phyloP scores from a whole-genome alignment of 2,329 filamentous ascomycete species.

The Nigrograna mackinnonii region DNA sequence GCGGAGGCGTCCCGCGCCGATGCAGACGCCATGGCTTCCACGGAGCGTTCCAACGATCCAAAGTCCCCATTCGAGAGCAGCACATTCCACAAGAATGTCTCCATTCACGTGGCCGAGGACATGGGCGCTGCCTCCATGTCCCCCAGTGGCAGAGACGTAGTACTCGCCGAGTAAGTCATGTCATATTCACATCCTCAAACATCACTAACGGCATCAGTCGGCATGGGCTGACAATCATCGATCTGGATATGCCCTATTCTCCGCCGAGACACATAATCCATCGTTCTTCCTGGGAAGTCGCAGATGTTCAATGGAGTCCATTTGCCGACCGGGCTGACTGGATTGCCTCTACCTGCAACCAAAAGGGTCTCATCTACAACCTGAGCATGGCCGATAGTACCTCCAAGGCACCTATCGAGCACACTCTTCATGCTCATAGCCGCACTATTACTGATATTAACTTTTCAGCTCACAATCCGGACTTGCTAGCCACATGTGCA shows the following conservation, averaged over 20 bases:
- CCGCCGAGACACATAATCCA: conserved; percentile 84
- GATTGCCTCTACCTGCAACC: conserved; percentile 93
- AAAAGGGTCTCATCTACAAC: conserved; percentile 94
- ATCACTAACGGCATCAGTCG: conserved; percentile 54
- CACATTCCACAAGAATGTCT: conserved; percentile 83
- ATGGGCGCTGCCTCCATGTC: conserved; percentile 94
- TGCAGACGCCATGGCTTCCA: conserved; percentile 1
- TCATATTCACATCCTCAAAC: conserved; percentile 1
- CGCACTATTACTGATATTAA: conserved; percentile 96
- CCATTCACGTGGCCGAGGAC: conserved; percentile 70
- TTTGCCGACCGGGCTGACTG: conserved; percentile 89
- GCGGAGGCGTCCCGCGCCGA: too few species aligned
- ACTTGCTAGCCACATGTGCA: conserved; percentile 85
- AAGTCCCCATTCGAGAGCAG: conserved; percentile 76
- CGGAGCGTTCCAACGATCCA: conserved; percentile 16
- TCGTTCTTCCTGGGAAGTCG: conserved; percentile 89
- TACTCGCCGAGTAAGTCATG: conserved; percentile 70
- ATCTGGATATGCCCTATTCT: conserved; percentile 86
- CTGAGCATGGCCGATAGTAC: conserved; percentile 59
- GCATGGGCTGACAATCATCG: conserved; percentile 87
- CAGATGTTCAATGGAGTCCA: conserved; percentile 96
- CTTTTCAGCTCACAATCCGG: conserved; percentile 90
- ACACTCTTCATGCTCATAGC: conserved; percentile 82
- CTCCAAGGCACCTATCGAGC: conserved; percentile 80
- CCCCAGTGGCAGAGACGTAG: conserved; percentile 86